These are phyloP conservation scores for Blastomyces gilchristii DNA, from an alignment of 2,329 filamentous ascomycete species.

Conservation along the genomic window DNA sequence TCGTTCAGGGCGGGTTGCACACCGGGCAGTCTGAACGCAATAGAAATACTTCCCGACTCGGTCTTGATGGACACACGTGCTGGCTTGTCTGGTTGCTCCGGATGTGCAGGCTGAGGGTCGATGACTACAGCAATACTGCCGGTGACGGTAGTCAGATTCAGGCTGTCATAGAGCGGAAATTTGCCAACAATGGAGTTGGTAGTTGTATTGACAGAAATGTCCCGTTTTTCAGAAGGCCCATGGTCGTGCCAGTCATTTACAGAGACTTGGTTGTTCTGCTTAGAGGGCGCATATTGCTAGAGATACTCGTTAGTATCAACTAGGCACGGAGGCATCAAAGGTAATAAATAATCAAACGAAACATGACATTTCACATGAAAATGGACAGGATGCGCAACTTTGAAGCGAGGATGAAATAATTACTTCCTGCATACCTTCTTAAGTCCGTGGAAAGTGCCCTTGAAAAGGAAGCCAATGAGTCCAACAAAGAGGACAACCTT, in stretches of 20 bases:
- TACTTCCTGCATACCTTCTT: conserved; percentile 2
- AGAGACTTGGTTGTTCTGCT: conserved; percentile 3
- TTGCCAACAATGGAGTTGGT: conserved; percentile 20
- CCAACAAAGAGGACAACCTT: conserved; percentile 6
- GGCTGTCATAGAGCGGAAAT: conserved; percentile 25
- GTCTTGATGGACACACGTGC: conserved; percentile 22
- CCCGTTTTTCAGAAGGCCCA: conserved; percentile 7
- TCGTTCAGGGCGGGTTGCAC: neutral
- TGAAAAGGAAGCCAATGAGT: conserved; percentile 4
- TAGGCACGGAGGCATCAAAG: neutral
- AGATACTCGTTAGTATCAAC: neutral
- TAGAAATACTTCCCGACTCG: conserved; percentile 21
- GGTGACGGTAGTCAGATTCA: conserved; percentile 23
- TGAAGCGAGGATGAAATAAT: neutral
- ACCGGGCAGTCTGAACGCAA: conserved; percentile 17
- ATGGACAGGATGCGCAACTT: neutral
- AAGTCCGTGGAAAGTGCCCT: neutral
- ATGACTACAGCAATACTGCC: conserved; percentile 24
- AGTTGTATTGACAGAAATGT: conserved; percentile 17
- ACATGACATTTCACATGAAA: neutral
- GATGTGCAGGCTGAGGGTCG: conserved; percentile 25
- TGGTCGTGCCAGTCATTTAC: conserved; percentile 3
- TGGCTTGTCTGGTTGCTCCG: conserved; percentile 19
- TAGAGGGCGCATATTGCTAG: conserved; percentile 4
- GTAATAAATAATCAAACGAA: neutral